Percentiles rank a stretch among this genome's conserved stretches.
phyloP scores from a whole-genome alignment of 305 asterid species.

The Withania somnifera region DNA sequence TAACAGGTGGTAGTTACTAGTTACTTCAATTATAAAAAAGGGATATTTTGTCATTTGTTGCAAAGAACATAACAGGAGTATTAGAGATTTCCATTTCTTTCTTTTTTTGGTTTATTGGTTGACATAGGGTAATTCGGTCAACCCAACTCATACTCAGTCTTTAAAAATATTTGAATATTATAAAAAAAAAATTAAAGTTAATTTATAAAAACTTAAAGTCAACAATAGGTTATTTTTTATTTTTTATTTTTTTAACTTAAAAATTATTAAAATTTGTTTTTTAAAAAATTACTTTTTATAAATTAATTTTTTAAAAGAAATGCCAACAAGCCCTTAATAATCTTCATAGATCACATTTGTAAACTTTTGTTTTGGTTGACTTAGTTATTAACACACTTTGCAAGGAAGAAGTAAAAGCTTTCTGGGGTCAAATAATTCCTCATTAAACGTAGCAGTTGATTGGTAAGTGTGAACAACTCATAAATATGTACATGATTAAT shows the following conservation, averaged over 20 bases:
- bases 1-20: not conserved
- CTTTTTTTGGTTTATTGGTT: not conserved
- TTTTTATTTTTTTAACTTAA: too few species aligned
- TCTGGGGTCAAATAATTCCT: not conserved
- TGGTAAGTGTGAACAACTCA: not conserved
- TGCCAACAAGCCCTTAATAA: too few species aligned
- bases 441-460: not conserved
- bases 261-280: too few species aligned
- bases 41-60: slow-evolving; percentile 1
- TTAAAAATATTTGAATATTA: too few species aligned
- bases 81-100: not conserved
- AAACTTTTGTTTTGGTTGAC: not conserved
- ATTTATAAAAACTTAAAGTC: too few species aligned
- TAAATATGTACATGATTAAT: not conserved
- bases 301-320: too few species aligned
- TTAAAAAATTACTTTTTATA: too few species aligned
- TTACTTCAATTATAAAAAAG: slow-evolving; percentile 5
- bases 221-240: too few species aligned
- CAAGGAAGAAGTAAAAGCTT: not conserved
- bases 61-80: not conserved
- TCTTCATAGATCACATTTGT: not conserved
- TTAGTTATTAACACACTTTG: not conserved
- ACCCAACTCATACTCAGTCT: too few species aligned
- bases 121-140: too few species aligned
- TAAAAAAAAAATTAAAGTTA: too few species aligned